Base-by-base conservation (phyloP, 2,329 filamentous ascomycete genomes). In the Teratosphaeriaceae sp. region DNA sequence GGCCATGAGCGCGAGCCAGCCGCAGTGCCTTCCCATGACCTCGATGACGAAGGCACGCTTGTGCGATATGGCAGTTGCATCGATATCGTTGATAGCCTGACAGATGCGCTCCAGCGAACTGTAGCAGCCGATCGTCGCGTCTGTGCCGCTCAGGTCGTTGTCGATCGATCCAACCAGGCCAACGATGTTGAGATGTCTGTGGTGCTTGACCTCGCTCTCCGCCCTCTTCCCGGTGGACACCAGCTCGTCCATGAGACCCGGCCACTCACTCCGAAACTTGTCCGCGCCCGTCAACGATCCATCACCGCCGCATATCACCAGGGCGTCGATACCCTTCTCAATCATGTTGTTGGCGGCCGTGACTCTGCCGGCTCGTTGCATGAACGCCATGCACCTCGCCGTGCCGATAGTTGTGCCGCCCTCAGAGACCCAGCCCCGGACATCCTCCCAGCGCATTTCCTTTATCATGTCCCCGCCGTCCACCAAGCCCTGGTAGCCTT, bases 11-110 rank as follows among this genome's bases (percentile, higher is more conserved):
- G 92, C 92, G 49, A 98, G 74, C 92, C 92, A 98, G 49, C 92
- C 92, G 64, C 92, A 98, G 68, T 98, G 90, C 46, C 92, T 79
- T 38, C 92, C 92, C 92, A 98, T 98, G 58, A 98, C 92, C 66
- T 96, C 92, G 49, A 98, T 85, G 44, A 98, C 89, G 65, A 98
- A 98, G 29, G 92, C 92, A 56, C 92, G 78, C 52, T 94, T 94
- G 67, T 98, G 92, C 21, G 89, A 96, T 27, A 82, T 84, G 40
- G 90, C 90, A 0, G 92, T 97, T 16, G 90, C 89, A 67, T 98
- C 90, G 56, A 98, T 94, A 61, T 88, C 90, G 70, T 98, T 92
- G 45, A 98, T 87, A 61, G 90, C 87, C 63, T 96, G 85, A 68
- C 90, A 97, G 56, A 98, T 95, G 46, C 90, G 82, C 37, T 85